Base-by-base conservation (phyloP, 495 filamentous ascomycete genomes). In the Glutinoglossum americanum region DNA sequence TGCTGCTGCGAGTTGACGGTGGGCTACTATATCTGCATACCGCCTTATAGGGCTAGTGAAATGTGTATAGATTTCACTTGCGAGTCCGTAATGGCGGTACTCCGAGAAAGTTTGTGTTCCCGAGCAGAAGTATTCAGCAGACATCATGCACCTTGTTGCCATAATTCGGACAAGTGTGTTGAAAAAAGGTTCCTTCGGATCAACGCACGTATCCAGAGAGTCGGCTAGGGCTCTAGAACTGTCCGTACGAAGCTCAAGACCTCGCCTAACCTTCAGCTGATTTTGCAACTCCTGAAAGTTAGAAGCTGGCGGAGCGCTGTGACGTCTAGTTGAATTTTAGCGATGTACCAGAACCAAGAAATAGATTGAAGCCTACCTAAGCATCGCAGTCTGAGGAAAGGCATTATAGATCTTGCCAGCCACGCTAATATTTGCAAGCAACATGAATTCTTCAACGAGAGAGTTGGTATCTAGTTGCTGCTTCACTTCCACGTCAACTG, bases 141-240 rank as follows among this genome's bases (percentile, higher is more conserved):
- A 89, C 73, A 93, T 94, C 93, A 98, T 97, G 80, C 92, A 98
- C 30, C 92, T 82, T 11, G 93, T 98, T 9, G 92, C 92, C 70
- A 98, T 80, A 71, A 98, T 94, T 62, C 92, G 87, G 64, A 97
- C 78, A 13, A 98, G 80, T 23, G 90, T 97, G 75, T 98, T 98
- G 76, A 97, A 96, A 76, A 96, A 98, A 8, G 93, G 86, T 62
- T 96, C 85, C n/a, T 74, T 64, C 0, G 79, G 68, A 64, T 95
- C 89, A 49, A 82, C 74, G 69, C 92, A 97, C 17, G 64, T 70
- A 70, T 98, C 93, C 1, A 98, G 75, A 15, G 87, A 93, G 68
- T 87, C 87, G 57, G 92, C 92, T 25, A 98, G 76, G 17, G 88
- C 87, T 63, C 87, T 84, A 0, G 89, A 95, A 58, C 84, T 90